Percentiles rank a stretch among this genome's conserved stretches.
Conservation (phyloP, 345 rosid genomes). For the Eucalyptus albens region DNA sequence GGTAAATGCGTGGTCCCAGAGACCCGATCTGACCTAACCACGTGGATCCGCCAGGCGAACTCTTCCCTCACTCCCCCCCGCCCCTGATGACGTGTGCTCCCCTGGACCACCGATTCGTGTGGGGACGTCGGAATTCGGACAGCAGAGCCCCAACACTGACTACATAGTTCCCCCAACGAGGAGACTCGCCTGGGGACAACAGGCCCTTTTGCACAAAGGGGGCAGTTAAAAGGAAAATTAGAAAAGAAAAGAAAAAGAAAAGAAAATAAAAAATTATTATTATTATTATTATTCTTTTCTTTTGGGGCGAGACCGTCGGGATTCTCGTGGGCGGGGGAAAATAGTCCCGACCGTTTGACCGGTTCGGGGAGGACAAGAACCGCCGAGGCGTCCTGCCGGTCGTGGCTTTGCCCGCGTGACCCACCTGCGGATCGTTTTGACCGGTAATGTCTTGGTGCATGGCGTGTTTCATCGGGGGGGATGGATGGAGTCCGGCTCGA, state of each 20-base stretch:
- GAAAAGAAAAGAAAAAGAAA: background rate
- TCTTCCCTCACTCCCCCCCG: background rate
- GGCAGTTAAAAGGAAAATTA: background rate
- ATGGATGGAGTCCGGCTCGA: background rate
- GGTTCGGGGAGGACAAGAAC: background rate
- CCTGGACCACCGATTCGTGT: conserved; percentile 1
- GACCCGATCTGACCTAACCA: background rate
- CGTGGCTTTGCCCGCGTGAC: background rate
- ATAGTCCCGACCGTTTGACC: background rate
- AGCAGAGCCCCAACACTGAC: background rate
- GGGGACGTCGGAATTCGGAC: background rate
- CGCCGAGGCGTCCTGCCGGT: background rate
- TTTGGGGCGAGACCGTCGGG: background rate
- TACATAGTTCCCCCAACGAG: background rate
- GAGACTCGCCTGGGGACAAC: background rate
- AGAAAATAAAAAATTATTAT: too few species aligned
- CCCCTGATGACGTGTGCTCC: conserved; percentile 4
- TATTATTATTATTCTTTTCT: too few species aligned
- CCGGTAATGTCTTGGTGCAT: background rate
- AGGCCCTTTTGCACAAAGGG: background rate
- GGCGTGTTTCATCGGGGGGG: background rate
- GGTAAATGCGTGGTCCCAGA: background rate
- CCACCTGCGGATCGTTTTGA: background rate
- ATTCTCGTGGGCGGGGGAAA: background rate
- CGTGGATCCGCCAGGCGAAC: background rate